Percentiles rank a stretch among this genome's conserved stretches.
phyloP scores from a whole-genome alignment of 257 asterid genomes.

The Petrea volubilis region DNA sequence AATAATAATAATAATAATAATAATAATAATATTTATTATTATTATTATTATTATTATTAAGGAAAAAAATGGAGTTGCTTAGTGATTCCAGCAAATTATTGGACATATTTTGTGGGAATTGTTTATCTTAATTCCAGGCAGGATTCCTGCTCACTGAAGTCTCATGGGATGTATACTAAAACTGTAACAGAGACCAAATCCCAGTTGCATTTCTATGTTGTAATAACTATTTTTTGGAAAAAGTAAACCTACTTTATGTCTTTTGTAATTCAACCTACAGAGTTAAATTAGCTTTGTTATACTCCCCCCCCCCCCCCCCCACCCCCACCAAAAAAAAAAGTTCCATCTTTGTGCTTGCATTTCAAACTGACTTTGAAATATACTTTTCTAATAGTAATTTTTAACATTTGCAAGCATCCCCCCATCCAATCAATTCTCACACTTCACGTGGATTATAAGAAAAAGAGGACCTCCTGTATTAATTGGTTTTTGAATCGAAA shows the following conservation, averaged over 20 bases:
- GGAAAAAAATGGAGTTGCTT: no score
- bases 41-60: no score
- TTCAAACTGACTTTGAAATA: constrained; percentile 10
- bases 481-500: no score
- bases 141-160: constrained; percentile 51
- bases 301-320: not conserved
- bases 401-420: constrained; percentile 18
- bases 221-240: constrained; percentile 22
- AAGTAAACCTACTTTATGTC: constrained; percentile 56
- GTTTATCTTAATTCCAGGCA: constrained; percentile 53
- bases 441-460: no score
- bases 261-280: constrained; percentile 27
- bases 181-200: constrained; percentile 32
- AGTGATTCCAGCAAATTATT: no score
- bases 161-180: constrained; percentile 44
- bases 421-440: constrained; percentile 26
- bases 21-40: no score
- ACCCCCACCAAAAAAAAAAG: not conserved
- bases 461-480: no score
- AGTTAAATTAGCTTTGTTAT: not conserved
- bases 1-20: no score
- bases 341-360: constrained; percentile 11
- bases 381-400: constrained; percentile 7
- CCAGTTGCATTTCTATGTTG: constrained; percentile 27
- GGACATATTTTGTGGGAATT: constrained; percentile 28